Evolutionary conservation across 192 early-diverging fungal species (phyloP).

Genomic region (Umbelopsis ramanniana): DNA sequence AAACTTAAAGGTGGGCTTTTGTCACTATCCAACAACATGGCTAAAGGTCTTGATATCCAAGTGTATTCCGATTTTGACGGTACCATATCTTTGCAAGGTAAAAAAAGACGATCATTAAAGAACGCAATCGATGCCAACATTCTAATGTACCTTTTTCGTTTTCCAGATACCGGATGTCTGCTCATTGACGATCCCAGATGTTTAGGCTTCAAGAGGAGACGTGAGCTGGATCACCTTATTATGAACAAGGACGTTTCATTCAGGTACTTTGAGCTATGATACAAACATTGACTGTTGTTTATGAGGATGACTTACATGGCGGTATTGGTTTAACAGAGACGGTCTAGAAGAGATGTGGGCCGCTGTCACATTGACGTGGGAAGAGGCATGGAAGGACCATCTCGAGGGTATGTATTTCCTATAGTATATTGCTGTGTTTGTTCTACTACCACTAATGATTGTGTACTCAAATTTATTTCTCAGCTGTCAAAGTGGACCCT

Average conservation of each 20-base stretch:
- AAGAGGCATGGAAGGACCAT: constrained; percentile 44
- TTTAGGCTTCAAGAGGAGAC: constrained; percentile 44
- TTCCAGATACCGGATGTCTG: constrained; percentile 51
- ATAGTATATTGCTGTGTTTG: not conserved
- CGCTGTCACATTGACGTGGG: constrained; percentile 39
- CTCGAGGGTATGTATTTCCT: constrained; percentile 27
- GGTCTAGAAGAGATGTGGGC: constrained; percentile 45
- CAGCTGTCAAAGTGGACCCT: constrained; percentile 64
- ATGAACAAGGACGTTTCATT: constrained; percentile 48
- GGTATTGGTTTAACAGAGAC: constrained; percentile 18
- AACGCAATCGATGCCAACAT: not conserved
- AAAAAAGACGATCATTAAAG: not conserved
- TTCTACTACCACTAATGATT: not conserved
- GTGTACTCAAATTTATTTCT: not conserved
- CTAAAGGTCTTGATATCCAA: constrained; percentile 39
- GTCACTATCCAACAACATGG: not conserved
- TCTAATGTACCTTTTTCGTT: not conserved
- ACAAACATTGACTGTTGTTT: too few relatives aligned
- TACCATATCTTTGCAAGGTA: constrained; percentile 51
- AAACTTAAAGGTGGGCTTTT: too few relatives aligned
- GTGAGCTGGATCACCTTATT: constrained; percentile 44
- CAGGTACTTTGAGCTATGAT: constrained; percentile 24
- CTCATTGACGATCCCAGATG: constrained; percentile 51
- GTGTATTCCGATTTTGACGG: constrained; percentile 63
- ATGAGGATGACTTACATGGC: too few relatives aligned